Base-by-base conservation (phyloP, 345 rosid genomes). In the Eucalyptus sideroxylon region DNA sequence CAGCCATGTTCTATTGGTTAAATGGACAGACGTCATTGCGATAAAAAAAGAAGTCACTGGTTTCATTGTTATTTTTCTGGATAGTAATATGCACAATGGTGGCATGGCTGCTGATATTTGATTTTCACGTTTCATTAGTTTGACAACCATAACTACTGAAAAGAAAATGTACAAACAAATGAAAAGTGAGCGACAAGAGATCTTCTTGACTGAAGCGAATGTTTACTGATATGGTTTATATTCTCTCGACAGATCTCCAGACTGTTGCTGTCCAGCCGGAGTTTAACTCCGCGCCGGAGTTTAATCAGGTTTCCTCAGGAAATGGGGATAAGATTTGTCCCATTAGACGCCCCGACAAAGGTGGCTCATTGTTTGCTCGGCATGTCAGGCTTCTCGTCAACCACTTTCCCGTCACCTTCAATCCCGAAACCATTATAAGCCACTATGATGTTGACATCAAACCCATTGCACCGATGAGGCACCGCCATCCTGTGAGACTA, bases 371-470 rank as follows among this genome's bases (percentile, higher is more conserved):
- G n/a, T 86, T 93, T 62, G 88, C 93, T 42, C 91, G 91, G 6
- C 89, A 34, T 37, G 91, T 92, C 8, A 92, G 45, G 87, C 96
- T 97, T 59, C 90, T 26, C 17, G 98, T 94, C 50, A 97, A 96
- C 88, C 98, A 96, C 87, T 96, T 96, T 62, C 93, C 88, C 6
- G 95, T 97, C 11, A 82, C 80, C 21, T 96, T 96, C 90, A 91
- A 92, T 91, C 93, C 95, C 15, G 89, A 93, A 37, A 91, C 90
- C 42, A 93, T 90, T 82, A 94, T 97, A 87, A 53, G 77, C 56
- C 99, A 96, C 89, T 97, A 97, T 65, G 96, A 95, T 91, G 88
- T 96, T 77, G 95, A 94, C 83, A 92, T 97, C 90, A 96, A 91
- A 88, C 95, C 91, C 53, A 92, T 87, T 6, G 51, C 24, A 77